Conservation (phyloP, 352 stramenopile genomes). For the Poterioochromonas sp. region DNA sequence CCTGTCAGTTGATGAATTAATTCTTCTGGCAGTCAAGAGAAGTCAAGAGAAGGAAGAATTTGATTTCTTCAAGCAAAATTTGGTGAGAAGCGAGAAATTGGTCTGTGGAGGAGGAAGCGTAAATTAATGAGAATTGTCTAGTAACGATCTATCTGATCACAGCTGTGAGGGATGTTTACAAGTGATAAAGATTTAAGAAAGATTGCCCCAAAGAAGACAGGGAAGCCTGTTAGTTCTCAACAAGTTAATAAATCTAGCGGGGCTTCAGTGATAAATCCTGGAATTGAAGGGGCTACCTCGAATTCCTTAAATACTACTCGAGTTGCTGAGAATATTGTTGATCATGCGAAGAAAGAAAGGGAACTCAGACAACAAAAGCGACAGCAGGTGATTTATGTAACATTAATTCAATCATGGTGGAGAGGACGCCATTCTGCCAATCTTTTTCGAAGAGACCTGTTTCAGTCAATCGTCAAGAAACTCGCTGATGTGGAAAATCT, state of each 20-base stretch:
- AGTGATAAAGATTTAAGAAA: background rate
- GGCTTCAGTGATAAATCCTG: background rate
- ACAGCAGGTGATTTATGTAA: background rate
- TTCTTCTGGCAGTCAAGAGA: no score
- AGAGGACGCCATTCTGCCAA: background rate
- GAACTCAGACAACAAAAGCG: background rate
- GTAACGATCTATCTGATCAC: no score
- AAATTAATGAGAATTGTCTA: no score
- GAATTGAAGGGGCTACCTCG: background rate
- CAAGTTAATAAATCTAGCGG: background rate
- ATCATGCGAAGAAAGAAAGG: background rate
- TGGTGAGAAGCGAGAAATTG: no score
- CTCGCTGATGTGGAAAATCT: background rate
- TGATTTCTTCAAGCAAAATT: no score
- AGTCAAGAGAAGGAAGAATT: no score
- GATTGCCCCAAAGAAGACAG: background rate
- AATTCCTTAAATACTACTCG: background rate
- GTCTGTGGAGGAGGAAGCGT: no score
- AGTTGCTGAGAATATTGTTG: background rate
- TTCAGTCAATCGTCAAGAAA: background rate
- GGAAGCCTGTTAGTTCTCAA: background rate
- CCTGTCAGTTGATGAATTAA: no score
- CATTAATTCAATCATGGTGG: background rate
- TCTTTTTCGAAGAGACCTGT: background rate
- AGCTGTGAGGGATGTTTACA: background rate